Percentiles rank a stretch among this genome's conserved stretches.
Evolutionary conservation across 1,139 yeast species (phyloP).

Genomic region (Geotrichum carabidarum): DNA sequence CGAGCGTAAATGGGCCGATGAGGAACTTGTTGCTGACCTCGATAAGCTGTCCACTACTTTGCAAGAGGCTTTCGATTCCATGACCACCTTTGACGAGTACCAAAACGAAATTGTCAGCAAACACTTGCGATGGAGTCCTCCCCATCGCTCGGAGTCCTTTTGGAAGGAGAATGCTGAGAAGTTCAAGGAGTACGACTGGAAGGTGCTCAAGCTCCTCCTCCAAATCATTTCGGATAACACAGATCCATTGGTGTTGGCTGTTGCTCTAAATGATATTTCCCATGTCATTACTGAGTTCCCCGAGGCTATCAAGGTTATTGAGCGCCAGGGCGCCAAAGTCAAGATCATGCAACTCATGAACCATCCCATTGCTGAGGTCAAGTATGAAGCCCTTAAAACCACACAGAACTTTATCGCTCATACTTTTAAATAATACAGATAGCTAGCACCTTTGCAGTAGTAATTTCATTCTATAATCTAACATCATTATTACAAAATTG

Average conservation of each 20-base stretch:
- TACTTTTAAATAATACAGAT: conserved; percentile 39
- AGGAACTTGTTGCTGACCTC: conserved; percentile 77
- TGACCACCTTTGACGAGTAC: conserved; percentile 92
- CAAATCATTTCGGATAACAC: conserved; percentile 29
- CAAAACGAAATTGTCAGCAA: conserved; percentile 75
- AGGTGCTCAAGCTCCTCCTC: conserved; percentile 55
- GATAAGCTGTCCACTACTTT: conserved; percentile 52
- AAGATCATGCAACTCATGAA: conserved; percentile 82
- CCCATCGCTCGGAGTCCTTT: conserved; percentile 80
- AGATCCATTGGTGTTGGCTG: conserved; percentile 42
- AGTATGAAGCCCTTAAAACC: conserved; percentile 90
- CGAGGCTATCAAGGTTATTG: conserved; percentile 47
- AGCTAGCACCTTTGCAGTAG: conserved; percentile 12
- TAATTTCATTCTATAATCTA: neutral
- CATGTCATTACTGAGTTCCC: conserved; percentile 63
- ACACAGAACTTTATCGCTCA: conserved; percentile 89
- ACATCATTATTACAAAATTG: no score
- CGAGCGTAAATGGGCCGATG: conserved; percentile 92
- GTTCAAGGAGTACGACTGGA: conserved; percentile 76
- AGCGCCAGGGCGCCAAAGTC: conserved; percentile 55
- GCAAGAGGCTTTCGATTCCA: conserved; percentile 65
- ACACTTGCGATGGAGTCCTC: conserved; percentile 84
- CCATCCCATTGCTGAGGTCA: conserved; percentile 77
- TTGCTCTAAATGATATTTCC: conserved; percentile 70
- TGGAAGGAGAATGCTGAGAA: conserved; percentile 78